Conservation (phyloP, 192 early-diverging fungal genomes). For the Coemansia sp. region DNA sequence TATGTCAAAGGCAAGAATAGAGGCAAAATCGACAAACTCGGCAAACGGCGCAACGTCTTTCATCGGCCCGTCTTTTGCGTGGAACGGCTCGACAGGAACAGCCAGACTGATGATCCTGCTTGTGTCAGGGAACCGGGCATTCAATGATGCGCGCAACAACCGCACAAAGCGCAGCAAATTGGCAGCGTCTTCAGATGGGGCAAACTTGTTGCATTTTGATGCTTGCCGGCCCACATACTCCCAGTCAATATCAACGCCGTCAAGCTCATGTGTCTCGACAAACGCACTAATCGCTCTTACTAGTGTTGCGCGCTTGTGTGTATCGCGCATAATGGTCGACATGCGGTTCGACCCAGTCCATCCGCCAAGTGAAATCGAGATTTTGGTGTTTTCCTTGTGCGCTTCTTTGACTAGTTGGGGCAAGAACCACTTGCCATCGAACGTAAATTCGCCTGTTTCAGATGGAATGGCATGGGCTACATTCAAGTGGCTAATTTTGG, state of each 20-base stretch:
- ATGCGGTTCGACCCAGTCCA: slow-evolving; percentile 73
- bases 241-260: slow-evolving; percentile 67
- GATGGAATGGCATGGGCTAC: slow-evolving; percentile 55
- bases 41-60: slow-evolving; percentile 59
- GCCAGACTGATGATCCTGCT: slow-evolving; percentile 65
- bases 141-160: slow-evolving; percentile 41
- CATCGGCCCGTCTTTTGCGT: slow-evolving; percentile 50
- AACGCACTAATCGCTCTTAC: slow-evolving; percentile 59
- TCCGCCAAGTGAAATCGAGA: slow-evolving; percentile 66
- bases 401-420: slow-evolving; percentile 52
- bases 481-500: slow-evolving; percentile 42
- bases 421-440: slow-evolving; percentile 56
- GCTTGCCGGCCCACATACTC: slow-evolving; percentile 61
- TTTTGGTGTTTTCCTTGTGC: slow-evolving; percentile 49
- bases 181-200: slow-evolving; percentile 35
- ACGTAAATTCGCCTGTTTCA: slow-evolving; percentile 46
- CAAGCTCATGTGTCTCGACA: slow-evolving; percentile 56
- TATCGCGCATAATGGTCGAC: slow-evolving; percentile 55
- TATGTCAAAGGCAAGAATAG: slow-evolving; percentile 68
- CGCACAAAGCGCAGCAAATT: slow-evolving; percentile 43
- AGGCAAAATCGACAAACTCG: slow-evolving; percentile 63
- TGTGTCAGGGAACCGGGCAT: slow-evolving; percentile 25
- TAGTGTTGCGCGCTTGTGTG: slow-evolving; percentile 54
- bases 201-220: slow-evolving; percentile 57
- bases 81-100: slow-evolving; percentile 60